phyloP scores from a whole-genome alignment of 495 filamentous ascomycete genomes.

The Oleoguttula mirabilis region DNA sequence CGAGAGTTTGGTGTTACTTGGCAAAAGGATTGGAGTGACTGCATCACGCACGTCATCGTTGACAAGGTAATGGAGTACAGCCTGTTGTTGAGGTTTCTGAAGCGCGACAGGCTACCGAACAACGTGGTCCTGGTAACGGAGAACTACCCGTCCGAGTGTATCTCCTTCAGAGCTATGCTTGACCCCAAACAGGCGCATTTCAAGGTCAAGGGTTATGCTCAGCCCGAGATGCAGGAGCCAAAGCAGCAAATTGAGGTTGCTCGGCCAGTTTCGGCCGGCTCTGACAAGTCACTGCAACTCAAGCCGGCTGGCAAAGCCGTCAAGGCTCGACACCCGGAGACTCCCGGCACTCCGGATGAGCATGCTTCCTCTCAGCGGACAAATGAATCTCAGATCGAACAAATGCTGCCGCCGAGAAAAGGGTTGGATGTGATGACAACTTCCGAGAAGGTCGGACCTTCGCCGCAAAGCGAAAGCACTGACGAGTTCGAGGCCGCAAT shows the following conservation, averaged over 20 bases:
- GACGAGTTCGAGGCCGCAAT: slow-evolving; percentile 50
- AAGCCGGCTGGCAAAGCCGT: slow-evolving; percentile 18
- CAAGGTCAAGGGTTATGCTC: slow-evolving; percentile 14
- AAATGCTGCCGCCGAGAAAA: neutral
- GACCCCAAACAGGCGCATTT: slow-evolving; percentile 50
- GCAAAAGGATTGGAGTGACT: slow-evolving; percentile 40
- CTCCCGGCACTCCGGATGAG: slow-evolving; percentile 16
- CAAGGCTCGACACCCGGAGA: slow-evolving; percentile 15
- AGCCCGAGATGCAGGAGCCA: neutral
- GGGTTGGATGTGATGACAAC: too few relatives aligned
- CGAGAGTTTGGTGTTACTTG: slow-evolving; percentile 64
- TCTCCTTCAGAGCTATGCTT: slow-evolving; percentile 46
- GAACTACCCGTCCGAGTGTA: slow-evolving; percentile 66
- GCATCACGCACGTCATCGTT: slow-evolving; percentile 60
- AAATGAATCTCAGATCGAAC: neutral
- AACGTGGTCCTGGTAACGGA: slow-evolving; percentile 58
- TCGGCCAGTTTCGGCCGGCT: slow-evolving; percentile 6
- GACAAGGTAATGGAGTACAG: slow-evolving; percentile 55
- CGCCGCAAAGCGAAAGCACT: slow-evolving; percentile 16
- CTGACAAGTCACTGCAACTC: slow-evolving; percentile 18
- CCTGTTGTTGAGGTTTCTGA: slow-evolving; percentile 52
- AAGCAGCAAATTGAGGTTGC: too few relatives aligned
- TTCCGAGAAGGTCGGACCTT: too few relatives aligned
- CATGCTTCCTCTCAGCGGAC: neutral
- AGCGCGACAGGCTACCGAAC: slow-evolving; percentile 42